Base-by-base conservation (phyloP, 495 filamentous ascomycete species). In the Aspergillus steynii region DNA sequence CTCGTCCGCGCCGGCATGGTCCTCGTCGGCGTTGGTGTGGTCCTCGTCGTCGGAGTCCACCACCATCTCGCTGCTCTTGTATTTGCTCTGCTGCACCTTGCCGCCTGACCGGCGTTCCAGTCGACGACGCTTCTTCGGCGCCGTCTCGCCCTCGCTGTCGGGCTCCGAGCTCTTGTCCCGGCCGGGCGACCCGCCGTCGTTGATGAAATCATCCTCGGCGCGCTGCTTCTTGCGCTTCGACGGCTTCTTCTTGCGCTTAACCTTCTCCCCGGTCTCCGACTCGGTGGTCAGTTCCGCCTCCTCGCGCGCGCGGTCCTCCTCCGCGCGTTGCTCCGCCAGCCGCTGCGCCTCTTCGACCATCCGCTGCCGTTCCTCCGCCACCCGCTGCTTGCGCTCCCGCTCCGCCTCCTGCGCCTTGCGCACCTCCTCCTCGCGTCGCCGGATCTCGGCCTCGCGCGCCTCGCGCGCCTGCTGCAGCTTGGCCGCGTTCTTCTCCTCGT, bases 401-500 rank as follows among this genome's bases (percentile, higher is more conserved):
- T 88, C 88, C 20, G 78, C 77, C 48, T 88, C 88, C 61, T 90
- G 85, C 0, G 81, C 85, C 61, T 84, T 84, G 58, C 82, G 80
- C 25, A 85, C 80, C 64, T 86, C 85, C 64, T 91, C 91, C 71
- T 96, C 92, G 5, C 90, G 86, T 34, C 81, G 82, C 47, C 81
- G 82, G 2, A 90, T 77, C 59, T 95, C 93, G 10, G 86, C 90
- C 60, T 97, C 88, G 27, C 94, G 88, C 42, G 81, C 77, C 66
- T 87, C 85, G 5, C 89, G 83, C 1, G 94, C 93, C 34, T 89
- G 83, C 50, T 86, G 83, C 1, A 97, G 82, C 66, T 93, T 91
- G 52, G 87, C 84, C 46, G 92, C 91, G 68, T 97, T 97, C 80
- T 90, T 91, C 60, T 93, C 89, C 68, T 99, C 96, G 70, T 96